Conservation (phyloP, 805 yeast genomes). For the Barnettozyma vustinii region DNA sequence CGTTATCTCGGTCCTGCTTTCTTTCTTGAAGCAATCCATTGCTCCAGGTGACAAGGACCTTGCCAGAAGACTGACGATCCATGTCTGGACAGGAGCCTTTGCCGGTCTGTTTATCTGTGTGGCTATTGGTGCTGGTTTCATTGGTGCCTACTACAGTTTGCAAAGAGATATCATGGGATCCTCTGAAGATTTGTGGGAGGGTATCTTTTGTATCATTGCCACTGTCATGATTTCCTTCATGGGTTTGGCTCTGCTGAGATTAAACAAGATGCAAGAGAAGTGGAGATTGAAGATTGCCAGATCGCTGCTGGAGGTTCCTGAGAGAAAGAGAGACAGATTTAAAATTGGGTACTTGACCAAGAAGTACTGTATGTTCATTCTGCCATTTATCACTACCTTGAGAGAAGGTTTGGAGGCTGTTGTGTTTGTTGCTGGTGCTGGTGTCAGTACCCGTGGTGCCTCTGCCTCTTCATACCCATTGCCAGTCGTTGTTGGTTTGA, state of each 20-base stretch:
- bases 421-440: slow-evolving; percentile 94
- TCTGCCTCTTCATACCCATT: slow-evolving; percentile 80
- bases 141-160: slow-evolving; percentile 84
- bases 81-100: slow-evolving; percentile 82
- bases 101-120: slow-evolving; percentile 76
- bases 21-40: slow-evolving; percentile 86
- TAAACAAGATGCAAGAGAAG: slow-evolving; percentile 93
- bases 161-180: slow-evolving; percentile 78
- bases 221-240: slow-evolving; percentile 81
- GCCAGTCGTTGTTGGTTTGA: slow-evolving; percentile 84
- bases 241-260: slow-evolving; percentile 96
- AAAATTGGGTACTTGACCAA: slow-evolving; percentile 50
- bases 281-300: slow-evolving; percentile 94
- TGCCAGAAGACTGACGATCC: slow-evolving; percentile 60
- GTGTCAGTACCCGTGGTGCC: slow-evolving; percentile 49
- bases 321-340: slow-evolving; percentile 44
- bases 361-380: slow-evolving; percentile 82
- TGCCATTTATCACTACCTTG: slow-evolving; percentile 85
- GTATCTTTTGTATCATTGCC: slow-evolving; percentile 87
- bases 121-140: slow-evolving; percentile 84
- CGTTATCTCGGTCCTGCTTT: slow-evolving; percentile 84
- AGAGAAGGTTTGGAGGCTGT: slow-evolving; percentile 98
- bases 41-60: slow-evolving; percentile 46
- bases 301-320: slow-evolving; percentile 63
- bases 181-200: slow-evolving; percentile 97